These are phyloP conservation scores for Tulasnella sp. DNA, from an alignment of 768 basidiomycete species.

Conservation along the genomic window DNA sequence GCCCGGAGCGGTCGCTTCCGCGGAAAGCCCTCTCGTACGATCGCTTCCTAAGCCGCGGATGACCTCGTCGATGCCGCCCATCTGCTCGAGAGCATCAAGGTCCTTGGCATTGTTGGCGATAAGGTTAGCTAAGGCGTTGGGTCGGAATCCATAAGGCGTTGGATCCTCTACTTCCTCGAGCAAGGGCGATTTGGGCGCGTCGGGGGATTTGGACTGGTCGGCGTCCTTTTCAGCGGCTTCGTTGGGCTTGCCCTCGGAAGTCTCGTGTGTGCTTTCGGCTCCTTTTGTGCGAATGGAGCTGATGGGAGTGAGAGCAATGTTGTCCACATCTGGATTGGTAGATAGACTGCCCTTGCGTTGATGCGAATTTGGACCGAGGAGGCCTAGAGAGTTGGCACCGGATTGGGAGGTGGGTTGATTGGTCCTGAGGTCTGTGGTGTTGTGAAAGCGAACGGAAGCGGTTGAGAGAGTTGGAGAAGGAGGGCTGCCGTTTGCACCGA, in stretches of 20 bases:
- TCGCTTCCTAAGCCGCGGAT: slow-evolving; percentile 66
- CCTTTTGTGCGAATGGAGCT: slow-evolving; percentile 5
- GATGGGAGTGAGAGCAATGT: slow-evolving; percentile 24
- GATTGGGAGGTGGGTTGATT: slow-evolving; percentile 28
- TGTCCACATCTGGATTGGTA: slow-evolving; percentile 38
- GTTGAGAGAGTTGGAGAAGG: slow-evolving; percentile 71
- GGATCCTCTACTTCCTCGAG: slow-evolving; percentile 31
- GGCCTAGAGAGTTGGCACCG: slow-evolving; percentile 5
- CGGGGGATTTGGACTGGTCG: neutral
- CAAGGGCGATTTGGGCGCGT: neutral
- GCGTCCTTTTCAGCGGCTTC: neutral
- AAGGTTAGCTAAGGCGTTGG: slow-evolving; percentile 65
- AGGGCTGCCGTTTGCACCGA: slow-evolving; percentile 27
- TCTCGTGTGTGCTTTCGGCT: neutral
- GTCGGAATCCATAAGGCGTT: slow-evolving; percentile 61
- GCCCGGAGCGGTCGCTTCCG: slow-evolving; percentile 7
- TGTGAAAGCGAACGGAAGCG: slow-evolving; percentile 15
- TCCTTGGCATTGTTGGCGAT: slow-evolving; percentile 70
- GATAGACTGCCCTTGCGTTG: slow-evolving; percentile 10
- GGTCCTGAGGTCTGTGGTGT: slow-evolving; percentile 16
- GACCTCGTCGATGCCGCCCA: slow-evolving; percentile 63
- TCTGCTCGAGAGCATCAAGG: slow-evolving; percentile 44
- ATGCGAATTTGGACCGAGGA: slow-evolving; percentile 13
- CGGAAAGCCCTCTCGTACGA: slow-evolving; percentile 26
- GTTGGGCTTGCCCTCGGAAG: neutral